A percentile compares a stretch with the other conserved stretches of the same genome.
phyloP scores from a whole-genome alignment of 805 yeast genomes.

The Lipomyces orientalis region DNA sequence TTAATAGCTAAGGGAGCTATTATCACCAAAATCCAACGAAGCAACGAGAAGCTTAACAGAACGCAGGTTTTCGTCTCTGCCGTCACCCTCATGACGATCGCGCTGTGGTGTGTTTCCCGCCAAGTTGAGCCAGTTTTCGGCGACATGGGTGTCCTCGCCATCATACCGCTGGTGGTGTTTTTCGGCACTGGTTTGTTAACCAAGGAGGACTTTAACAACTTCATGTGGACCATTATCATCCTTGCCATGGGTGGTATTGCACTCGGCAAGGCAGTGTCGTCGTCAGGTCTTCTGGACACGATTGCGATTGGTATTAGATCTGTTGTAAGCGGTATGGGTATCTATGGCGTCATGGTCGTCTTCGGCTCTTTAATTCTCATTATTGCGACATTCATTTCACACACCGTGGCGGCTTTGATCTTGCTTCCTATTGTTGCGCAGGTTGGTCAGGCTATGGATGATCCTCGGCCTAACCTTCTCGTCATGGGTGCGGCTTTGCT shows the following conservation, averaged over 20 bases:
- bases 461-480: slow-evolving; percentile 82
- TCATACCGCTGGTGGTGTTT: slow-evolving; percentile 86
- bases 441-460: slow-evolving; percentile 66
- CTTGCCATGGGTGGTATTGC: slow-evolving; percentile 99
- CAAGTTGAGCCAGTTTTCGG: slow-evolving; percentile 76
- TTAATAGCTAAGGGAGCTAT: slow-evolving; percentile 51
- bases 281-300: slow-evolving; percentile 82
- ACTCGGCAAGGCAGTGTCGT: slow-evolving; percentile 90
- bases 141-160: slow-evolving; percentile 95
- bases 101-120: slow-evolving; percentile 88
- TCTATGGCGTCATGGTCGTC: slow-evolving; percentile 73
- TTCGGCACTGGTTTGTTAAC: slow-evolving; percentile 88
- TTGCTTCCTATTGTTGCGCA: slow-evolving; percentile 88
- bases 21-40: slow-evolving; percentile 63
- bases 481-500: slow-evolving; percentile 68
- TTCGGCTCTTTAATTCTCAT: slow-evolving; percentile 82
- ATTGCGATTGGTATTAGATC: slow-evolving; percentile 74
- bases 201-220: slow-evolving; percentile 91
- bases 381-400: slow-evolving; percentile 94
- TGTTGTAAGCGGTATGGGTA: slow-evolving; percentile 67
- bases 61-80: slow-evolving; percentile 76
- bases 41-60: slow-evolving; percentile 68
- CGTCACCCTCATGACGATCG: slow-evolving; percentile 74
- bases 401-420: slow-evolving; percentile 95
- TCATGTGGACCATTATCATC: slow-evolving; percentile 94